A percentile compares a stretch with the other conserved stretches of the same genome.
Conservation (phyloP, 805 yeast species). For the Zygoascus flipseniorum region DNA sequence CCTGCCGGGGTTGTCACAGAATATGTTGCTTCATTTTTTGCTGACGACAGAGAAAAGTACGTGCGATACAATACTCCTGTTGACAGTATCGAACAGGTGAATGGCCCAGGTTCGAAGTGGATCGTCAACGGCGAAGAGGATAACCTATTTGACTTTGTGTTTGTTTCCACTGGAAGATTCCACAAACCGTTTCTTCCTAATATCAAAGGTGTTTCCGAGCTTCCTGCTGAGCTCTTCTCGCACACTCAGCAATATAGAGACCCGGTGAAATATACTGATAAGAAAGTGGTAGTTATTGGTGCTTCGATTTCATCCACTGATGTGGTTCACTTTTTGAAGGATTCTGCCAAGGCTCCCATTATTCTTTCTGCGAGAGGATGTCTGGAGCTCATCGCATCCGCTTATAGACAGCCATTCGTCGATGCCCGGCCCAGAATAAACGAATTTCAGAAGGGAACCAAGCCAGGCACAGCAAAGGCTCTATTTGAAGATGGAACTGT, state of each 20-base stretch:
- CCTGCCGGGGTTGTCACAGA: conserved; percentile 2
- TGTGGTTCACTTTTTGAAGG: conserved; percentile 41
- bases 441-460: neutral
- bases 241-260: conserved; percentile 52
- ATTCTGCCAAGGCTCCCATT: conserved; percentile 4
- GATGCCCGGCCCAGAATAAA: conserved; percentile 6
- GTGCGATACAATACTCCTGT: conserved; percentile 28
- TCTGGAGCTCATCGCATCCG: neutral
- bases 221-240: conserved; percentile 29
- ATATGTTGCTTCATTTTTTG: conserved; percentile 5
- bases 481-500: conserved; percentile 13
- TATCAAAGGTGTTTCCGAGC: conserved; percentile 38
- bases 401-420: conserved; percentile 12
- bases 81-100: conserved; percentile 20
- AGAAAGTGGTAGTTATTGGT: conserved; percentile 54
- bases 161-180: conserved; percentile 54
- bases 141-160: conserved; percentile 47
- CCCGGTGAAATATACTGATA: conserved; percentile 35
- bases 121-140: conserved; percentile 14
- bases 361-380: conserved; percentile 8
- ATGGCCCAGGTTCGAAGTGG: conserved; percentile 26
- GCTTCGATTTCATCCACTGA: conserved; percentile 72
- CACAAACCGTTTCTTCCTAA: conserved; percentile 51
- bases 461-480: conserved; percentile 5
- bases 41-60: neutral